These are phyloP conservation scores for Echium plantagineum DNA, from an alignment of 257 asterid genomes.

Conservation along the genomic window DNA sequence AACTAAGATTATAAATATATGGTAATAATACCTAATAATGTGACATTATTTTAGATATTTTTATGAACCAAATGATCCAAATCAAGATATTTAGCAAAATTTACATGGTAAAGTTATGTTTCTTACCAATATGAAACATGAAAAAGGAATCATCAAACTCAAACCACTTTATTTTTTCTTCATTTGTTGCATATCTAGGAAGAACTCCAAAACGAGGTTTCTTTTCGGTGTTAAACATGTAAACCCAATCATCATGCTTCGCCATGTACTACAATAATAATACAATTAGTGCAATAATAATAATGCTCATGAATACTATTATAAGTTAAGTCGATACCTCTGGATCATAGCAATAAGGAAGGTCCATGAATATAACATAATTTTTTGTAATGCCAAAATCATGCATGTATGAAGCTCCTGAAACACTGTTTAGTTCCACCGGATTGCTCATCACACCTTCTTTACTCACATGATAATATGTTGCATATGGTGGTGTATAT, in stretches of 20 bases:
- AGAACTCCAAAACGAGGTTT: constrained; percentile 91
- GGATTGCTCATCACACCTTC: constrained; percentile 82
- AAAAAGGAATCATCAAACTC: constrained; percentile 83
- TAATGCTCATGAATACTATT: not conserved
- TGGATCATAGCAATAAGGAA: constrained; percentile 72
- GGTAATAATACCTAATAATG: no score
- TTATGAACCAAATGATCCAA: no score
- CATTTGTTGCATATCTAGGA: constrained; percentile 80
- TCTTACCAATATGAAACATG: constrained; percentile 89
- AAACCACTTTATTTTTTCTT: constrained; percentile 72
- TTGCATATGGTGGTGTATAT: constrained; percentile 55
- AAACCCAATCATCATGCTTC: constrained; percentile 50
- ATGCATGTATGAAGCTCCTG: constrained; percentile 84
- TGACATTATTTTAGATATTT: no score
- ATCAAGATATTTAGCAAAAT: no score
- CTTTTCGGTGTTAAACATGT: constrained; percentile 57
- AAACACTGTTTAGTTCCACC: constrained; percentile 58
- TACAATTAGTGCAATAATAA: not conserved
- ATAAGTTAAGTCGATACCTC: constrained; percentile 30
- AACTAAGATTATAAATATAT: no score
- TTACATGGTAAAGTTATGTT: no score
- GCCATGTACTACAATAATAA: constrained; percentile 80
- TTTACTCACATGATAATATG: constrained; percentile 75
- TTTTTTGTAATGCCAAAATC: constrained; percentile 97
- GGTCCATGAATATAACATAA: constrained; percentile 86